phyloP scores from a whole-genome alignment of 257 asterid genomes.

The Forsythia suspensa region DNA sequence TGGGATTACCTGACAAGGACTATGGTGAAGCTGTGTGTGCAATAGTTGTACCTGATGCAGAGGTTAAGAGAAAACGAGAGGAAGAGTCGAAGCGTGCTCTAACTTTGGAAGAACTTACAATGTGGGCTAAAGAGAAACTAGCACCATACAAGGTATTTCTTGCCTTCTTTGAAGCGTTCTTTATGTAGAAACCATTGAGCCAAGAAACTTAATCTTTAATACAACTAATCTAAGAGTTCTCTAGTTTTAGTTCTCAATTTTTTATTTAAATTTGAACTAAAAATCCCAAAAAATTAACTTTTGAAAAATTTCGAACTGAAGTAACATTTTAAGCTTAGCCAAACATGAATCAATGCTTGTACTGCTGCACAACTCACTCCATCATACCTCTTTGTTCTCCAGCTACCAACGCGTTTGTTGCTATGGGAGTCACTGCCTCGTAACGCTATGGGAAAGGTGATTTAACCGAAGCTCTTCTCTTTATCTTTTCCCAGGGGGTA shows the following conservation, averaged over 20 bases:
- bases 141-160: constrained; percentile 89
- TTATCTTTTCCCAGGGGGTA: not conserved
- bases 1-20: constrained; percentile 91
- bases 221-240: not conserved
- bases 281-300: not conserved
- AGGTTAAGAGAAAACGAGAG: constrained; percentile 48
- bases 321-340: not conserved
- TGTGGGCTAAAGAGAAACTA: constrained; percentile 93
- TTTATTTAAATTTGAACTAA: not conserved
- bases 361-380: not conserved
- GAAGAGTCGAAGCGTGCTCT: constrained; percentile 77
- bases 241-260: not conserved
- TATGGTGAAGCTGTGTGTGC: constrained; percentile 87
- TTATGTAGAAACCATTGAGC: not conserved
- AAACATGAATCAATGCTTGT: not conserved
- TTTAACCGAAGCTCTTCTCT: not conserved
- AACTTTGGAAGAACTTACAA: constrained; percentile 66
- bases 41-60: constrained; percentile 70
- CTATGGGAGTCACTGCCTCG: constrained; percentile 89
- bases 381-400: constrained; percentile 10
- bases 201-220: not conserved
- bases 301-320: not conserved
- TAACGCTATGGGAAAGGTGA: constrained; percentile 97
- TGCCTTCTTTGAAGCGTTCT: not conserved
- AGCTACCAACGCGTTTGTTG: constrained; percentile 76